phyloP scores from a whole-genome alignment of 2,329 filamentous ascomycete genomes.

The Fusarium stilboides region DNA sequence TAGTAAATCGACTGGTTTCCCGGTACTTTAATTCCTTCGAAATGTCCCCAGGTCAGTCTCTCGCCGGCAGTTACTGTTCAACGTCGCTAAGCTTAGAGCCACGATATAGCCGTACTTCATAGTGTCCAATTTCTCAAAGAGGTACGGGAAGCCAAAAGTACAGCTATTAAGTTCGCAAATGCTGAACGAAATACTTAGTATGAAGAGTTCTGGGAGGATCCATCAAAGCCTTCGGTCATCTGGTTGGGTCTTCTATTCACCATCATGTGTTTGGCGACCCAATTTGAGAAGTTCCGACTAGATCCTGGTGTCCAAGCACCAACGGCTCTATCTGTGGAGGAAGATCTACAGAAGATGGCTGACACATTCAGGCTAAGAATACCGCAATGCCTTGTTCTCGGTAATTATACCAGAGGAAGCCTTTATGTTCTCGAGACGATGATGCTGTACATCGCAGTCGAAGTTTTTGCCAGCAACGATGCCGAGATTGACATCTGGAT shows the following conservation, averaged over 20 bases:
- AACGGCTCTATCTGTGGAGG: background rate
- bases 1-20: conserved; percentile 55
- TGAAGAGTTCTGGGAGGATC: conserved; percentile 61
- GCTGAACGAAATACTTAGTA: conserved; percentile 52
- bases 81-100: background rate
- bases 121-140: conserved; percentile 22
- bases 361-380: conserved; percentile 6
- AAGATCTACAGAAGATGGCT: conserved; percentile 9
- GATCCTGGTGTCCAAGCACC: conserved; percentile 13
- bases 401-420: conserved; percentile 61
- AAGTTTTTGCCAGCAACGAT: conserved; percentile 52
- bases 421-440: conserved; percentile 59
- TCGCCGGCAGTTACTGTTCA: no score
- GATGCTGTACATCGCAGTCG: conserved; percentile 54
- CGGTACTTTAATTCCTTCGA: conserved; percentile 56
- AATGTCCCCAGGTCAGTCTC: conserved; percentile 37
- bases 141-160: background rate
- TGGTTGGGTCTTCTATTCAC: conserved; percentile 65
- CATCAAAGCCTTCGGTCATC: conserved; percentile 54
- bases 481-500: conserved; percentile 55
- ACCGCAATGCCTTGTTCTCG: conserved; percentile 55
- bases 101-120: conserved; percentile 5
- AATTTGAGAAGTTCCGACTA: conserved; percentile 24
- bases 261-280: conserved; percentile 60
- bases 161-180: rapidly evolving